Evolutionary conservation across 2,329 filamentous ascomycete genomes (phyloP), one percentile per base, ranked within the genome.

Genomic region (Raffaelea deltoideospora): DNA sequence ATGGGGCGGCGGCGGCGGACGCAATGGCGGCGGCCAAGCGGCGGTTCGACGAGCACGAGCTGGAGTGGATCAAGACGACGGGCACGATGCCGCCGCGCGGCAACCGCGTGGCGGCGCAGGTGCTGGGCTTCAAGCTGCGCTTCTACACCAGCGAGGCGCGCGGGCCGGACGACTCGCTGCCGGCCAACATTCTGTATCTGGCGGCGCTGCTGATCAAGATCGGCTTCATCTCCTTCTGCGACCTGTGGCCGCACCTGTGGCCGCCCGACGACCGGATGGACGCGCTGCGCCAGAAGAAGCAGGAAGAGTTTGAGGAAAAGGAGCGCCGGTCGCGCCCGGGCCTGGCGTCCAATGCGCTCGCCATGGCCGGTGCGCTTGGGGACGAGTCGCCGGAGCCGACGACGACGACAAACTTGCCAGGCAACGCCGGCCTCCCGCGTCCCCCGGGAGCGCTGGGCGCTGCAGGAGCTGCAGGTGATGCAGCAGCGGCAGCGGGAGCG

Each of bases 91-190:
- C 87, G 5, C 85, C 87, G 2, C 67, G 72, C 22, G 90, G 92
- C 22, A 98, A 95, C 53, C 75, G 79, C 31, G 84, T 92, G 41
- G 90, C 90, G 1, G 92, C 92, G 22, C 90, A 96, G 53, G 69
- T 98, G 4, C 75, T 98, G 13, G 90, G 90, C 4, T 98, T 98
- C 67, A 98, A 98, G 58, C 70, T 98, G 35, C 82, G 84, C 13
- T 98, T 94, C 56, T 98, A 98, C 52, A 81, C 84, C 29, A 92
- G 85, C 0, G 65, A 77, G 21, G 76, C 80, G 26, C 74, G 88
- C 27, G 37, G 34, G 38, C 75, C 83, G 41, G 69, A 76, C 37
- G 90, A 96, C 49, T 67, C 77, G 3, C 66, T 96, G 3, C 90
- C 90, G 0, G 83, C 90, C 28, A 98, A 98, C 48, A 67, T 98